Evolutionary conservation across 805 yeast genomes (phyloP).

Genomic region (Kockiozyma suomiensis): DNA sequence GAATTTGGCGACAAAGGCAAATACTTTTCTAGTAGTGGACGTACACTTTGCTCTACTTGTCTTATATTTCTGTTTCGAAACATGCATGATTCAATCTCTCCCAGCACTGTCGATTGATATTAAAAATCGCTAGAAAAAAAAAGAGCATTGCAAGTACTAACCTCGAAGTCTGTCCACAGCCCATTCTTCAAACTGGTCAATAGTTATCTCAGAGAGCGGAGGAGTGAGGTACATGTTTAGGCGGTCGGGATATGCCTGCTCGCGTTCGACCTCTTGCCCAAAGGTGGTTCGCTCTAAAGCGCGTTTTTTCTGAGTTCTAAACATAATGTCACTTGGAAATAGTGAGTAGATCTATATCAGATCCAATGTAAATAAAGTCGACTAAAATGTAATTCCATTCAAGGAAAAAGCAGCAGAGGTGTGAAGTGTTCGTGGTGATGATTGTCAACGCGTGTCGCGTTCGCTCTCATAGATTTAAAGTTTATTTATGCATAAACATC

Average conservation of each 20-base stretch:
- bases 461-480: background rate
- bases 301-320: slow-evolving; percentile 38
- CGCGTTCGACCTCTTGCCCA: slow-evolving; percentile 44
- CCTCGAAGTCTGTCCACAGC: slow-evolving; percentile 83
- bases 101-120: slow-evolving; percentile 49
- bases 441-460: slow-evolving; percentile 23
- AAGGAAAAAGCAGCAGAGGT: no score
- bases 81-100: slow-evolving; percentile 78
- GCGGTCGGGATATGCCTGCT: slow-evolving; percentile 54
- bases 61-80: slow-evolving; percentile 63
- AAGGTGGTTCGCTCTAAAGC: slow-evolving; percentile 37
- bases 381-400: no score
- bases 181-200: slow-evolving; percentile 94
- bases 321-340: slow-evolving; percentile 30
- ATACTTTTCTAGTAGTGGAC: slow-evolving; percentile 63
- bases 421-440: no score
- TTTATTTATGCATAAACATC: background rate
- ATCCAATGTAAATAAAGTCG: no score
- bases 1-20: slow-evolving; percentile 59
- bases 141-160: background rate
- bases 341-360: no score
- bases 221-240: slow-evolving; percentile 75
- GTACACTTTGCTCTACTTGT: slow-evolving; percentile 67
- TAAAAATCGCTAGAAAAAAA: background rate
- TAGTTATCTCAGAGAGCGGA: slow-evolving; percentile 81